Conservation (phyloP, 1,284 basidiomycete species). For the Bothia castanella region DNA sequence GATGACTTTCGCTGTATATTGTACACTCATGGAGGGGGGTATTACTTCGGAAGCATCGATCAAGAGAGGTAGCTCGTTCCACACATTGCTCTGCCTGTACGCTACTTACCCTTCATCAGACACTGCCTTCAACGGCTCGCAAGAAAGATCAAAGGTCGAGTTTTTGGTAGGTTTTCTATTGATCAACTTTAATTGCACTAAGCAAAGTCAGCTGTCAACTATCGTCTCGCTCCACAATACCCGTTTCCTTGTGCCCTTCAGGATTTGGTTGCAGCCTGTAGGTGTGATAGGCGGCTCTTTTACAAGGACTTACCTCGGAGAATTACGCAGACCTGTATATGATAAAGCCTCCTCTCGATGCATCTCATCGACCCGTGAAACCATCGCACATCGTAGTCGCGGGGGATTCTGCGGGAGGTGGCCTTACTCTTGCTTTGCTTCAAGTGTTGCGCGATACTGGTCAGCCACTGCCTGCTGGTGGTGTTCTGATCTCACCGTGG, state of each 20-base stretch:
- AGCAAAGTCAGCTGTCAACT: constrained; percentile 68
- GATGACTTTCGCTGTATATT: constrained; percentile 85
- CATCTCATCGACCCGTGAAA: constrained; percentile 73
- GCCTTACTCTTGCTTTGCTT: constrained; percentile 78
- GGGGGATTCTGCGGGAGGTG: constrained; percentile 95
- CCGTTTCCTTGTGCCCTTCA: constrained; percentile 95
- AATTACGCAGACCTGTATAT: constrained; percentile 43
- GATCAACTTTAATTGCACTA: neutral
- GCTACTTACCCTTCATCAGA: constrained; percentile 36
- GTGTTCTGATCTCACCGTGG: constrained; percentile 85
- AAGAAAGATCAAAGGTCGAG: constrained; percentile 85
- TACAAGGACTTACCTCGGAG: neutral
- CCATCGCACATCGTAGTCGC: constrained; percentile 82
- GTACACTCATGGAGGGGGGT: constrained; percentile 82
- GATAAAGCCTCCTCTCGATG: constrained; percentile 64
- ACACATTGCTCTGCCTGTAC: constrained; percentile 8
- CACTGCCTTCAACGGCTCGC: constrained; percentile 85
- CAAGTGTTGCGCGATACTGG: constrained; percentile 89
- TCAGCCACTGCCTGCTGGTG: constrained; percentile 82
- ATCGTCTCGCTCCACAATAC: constrained; percentile 89
- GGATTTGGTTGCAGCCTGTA: constrained; percentile 82
- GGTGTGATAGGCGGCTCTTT: constrained; percentile 18
- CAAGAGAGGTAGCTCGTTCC: constrained; percentile 55
- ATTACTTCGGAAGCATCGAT: constrained; percentile 79
- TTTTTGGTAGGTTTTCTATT: constrained; percentile 57